Base-by-base conservation (phyloP, 2,329 filamentous ascomycete species). In the Coleophoma cylindrospora region DNA sequence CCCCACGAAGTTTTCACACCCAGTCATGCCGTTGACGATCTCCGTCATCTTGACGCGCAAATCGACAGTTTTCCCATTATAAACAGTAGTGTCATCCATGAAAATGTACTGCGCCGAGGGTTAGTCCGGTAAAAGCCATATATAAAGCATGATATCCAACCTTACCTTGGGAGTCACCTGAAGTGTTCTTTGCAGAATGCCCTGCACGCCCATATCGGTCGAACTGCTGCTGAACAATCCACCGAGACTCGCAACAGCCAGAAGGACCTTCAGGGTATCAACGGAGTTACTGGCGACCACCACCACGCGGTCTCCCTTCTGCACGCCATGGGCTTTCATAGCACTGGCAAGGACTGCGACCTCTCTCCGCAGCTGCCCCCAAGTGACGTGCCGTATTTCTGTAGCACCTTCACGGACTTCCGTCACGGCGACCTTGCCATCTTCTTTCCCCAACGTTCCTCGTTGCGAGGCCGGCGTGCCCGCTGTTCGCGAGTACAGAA, bases 171-270 rank as follows among this genome's bases (percentile, higher is more conserved):
- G 89, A 57, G 84, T 76, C 52, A 94, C 83, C 71, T 94, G 89
- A 45, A 83, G 69, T 22, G 88, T 74, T 34, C 89, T 74, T 66
- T 94, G 87, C 58, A 95, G 60, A 15, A 95, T 79, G 0, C 89
- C 89, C 54, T 84, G 83, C 13, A 85, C 83, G 0, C 89, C 89
- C 84, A 94, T 94, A 66, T 95, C 89, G 0, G 89, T 92, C 8
- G 84, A 88, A 48, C 80, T 85, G 44, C 81, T 87, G 57, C 82
- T 87, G 64, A 94, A 94, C 1, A 95, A 65, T 0, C 76, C 89
- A 0, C 90, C 90, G 1, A 94, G 61, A 66, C 85, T 83, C 1
- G 79, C 79, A 0, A 82, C 77, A 0, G 87, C 89, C 51, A 89
- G 71, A 61, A 88, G 86, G 1, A 90, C 79, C 2, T 83, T 72